Conservation (phyloP, 257 asterid genomes). For the Fraxinus cuspidata region DNA sequence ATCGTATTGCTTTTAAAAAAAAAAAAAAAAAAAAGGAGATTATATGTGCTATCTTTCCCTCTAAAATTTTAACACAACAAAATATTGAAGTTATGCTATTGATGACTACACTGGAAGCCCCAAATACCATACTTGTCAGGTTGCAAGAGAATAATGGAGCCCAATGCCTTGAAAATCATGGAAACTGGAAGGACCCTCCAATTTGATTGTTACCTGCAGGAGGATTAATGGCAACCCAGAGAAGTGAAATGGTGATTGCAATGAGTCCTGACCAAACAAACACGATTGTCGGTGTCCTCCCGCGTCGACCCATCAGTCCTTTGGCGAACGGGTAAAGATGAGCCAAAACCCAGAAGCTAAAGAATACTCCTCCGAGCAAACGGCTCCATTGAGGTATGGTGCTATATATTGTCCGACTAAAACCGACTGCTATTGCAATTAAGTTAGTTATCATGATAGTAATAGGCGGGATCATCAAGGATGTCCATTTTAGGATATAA, state of each 20-base stretch:
- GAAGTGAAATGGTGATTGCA: constrained; percentile 70
- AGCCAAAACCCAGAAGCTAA: constrained; percentile 84
- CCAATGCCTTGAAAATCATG: constrained; percentile 36
- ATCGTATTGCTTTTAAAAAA: too few relatives aligned
- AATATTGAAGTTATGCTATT: background rate
- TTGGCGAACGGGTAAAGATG: constrained; percentile 77
- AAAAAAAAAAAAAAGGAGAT: background rate
- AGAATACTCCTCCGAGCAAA: constrained; percentile 71
- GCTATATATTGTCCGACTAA: constrained; percentile 69
- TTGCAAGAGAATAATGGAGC: background rate
- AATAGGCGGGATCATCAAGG: constrained; percentile 70
- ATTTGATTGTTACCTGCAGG: constrained; percentile 53
- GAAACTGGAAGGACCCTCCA: constrained; percentile 79
- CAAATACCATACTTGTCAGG: background rate
- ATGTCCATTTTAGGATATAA: constrained; percentile 63
- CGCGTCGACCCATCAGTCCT: constrained; percentile 79
- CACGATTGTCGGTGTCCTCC: constrained; percentile 73
- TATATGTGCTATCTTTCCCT: background rate
- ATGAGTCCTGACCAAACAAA: constrained; percentile 83
- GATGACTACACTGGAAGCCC: background rate
- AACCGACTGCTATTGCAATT: constrained; percentile 67
- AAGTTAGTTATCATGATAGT: constrained; percentile 61
- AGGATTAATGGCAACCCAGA: constrained; percentile 74
- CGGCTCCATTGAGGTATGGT: constrained; percentile 74
- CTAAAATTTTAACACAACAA: background rate